Percentiles rank a stretch among this genome's conserved stretches.
phyloP scores from a whole-genome alignment of 805 yeast species.

The Starmera amethionina region DNA sequence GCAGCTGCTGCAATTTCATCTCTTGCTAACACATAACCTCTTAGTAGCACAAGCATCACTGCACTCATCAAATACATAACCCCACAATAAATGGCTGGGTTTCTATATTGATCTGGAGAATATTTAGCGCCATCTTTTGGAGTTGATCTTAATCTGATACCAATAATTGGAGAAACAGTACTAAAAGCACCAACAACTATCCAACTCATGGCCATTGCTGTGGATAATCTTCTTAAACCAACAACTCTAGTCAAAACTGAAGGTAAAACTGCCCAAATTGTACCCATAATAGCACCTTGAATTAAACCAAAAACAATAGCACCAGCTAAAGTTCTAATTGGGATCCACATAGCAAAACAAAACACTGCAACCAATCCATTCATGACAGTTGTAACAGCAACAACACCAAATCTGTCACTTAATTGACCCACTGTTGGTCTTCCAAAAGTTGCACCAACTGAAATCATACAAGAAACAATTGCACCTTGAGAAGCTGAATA shows the following conservation, averaged over 20 bases:
- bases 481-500: slow-evolving; percentile 46
- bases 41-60: slow-evolving; percentile 28
- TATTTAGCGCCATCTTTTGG: slow-evolving; percentile 18
- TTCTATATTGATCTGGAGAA: slow-evolving; percentile 36
- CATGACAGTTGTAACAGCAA: slow-evolving; percentile 31
- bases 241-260: slow-evolving; percentile 41
- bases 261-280: slow-evolving; percentile 46
- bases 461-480: slow-evolving; percentile 48
- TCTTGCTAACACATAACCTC: slow-evolving; percentile 49
- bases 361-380: slow-evolving; percentile 31
- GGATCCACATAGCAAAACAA: slow-evolving; percentile 44
- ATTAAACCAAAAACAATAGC: slow-evolving; percentile 41
- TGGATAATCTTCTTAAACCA: slow-evolving; percentile 43
- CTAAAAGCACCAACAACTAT: slow-evolving; percentile 38
- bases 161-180: slow-evolving; percentile 51
- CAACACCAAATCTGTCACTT: slow-evolving; percentile 42
- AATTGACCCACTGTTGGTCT: slow-evolving; percentile 46
- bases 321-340: slow-evolving; percentile 47
- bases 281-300: slow-evolving; percentile 51
- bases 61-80: slow-evolving; percentile 39
- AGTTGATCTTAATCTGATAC: slow-evolving; percentile 35
- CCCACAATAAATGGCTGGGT: slow-evolving; percentile 54
- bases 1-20: slow-evolving; percentile 24
- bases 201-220: slow-evolving; percentile 45
- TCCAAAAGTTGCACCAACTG: slow-evolving; percentile 45